These are phyloP conservation scores for Sugiyamaella americana DNA, from an alignment of 805 yeast genomes.

Conservation along the genomic window DNA sequence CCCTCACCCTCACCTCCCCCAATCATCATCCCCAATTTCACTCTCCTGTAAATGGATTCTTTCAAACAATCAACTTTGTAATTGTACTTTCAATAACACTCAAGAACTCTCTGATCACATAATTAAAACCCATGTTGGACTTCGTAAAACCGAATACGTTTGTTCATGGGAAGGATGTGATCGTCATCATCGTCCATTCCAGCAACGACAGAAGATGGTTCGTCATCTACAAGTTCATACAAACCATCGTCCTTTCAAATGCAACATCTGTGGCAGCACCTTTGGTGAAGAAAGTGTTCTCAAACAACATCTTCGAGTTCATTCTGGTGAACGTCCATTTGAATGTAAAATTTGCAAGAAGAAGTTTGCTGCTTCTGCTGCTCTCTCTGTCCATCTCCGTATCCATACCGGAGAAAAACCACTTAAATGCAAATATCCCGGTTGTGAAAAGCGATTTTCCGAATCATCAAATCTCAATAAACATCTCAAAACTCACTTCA, in stretches of 20 bases:
- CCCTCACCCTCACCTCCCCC: not conserved
- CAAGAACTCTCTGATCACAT: slow-evolving; percentile 69
- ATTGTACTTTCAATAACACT: slow-evolving; percentile 42
- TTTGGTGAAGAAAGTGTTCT: slow-evolving; percentile 77
- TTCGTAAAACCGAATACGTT: slow-evolving; percentile 60
- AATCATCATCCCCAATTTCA: not conserved
- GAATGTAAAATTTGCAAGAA: slow-evolving; percentile 68
- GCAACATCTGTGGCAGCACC: slow-evolving; percentile 58
- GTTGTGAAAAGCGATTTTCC: slow-evolving; percentile 78
- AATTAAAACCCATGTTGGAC: slow-evolving; percentile 59
- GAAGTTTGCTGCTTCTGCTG: slow-evolving; percentile 73
- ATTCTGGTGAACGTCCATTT: slow-evolving; percentile 87
- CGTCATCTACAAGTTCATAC: slow-evolving; percentile 90
- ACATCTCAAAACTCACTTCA: slow-evolving; percentile 69
- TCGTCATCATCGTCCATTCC: slow-evolving; percentile 54
- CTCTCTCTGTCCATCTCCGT: slow-evolving; percentile 75
- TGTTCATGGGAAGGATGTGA: slow-evolving; percentile 80
- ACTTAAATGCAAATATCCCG: slow-evolving; percentile 66
- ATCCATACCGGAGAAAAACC: slow-evolving; percentile 92
- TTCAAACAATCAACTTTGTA: slow-evolving; percentile 41
- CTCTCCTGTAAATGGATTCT: slow-evolving; percentile 2
- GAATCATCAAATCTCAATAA: slow-evolving; percentile 86
- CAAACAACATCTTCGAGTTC: slow-evolving; percentile 74
- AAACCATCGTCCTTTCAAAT: slow-evolving; percentile 69
- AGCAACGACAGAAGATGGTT: slow-evolving; percentile 77